phyloP scores from a whole-genome alignment of 768 basidiomycete genomes.

The Zangia roseola region DNA sequence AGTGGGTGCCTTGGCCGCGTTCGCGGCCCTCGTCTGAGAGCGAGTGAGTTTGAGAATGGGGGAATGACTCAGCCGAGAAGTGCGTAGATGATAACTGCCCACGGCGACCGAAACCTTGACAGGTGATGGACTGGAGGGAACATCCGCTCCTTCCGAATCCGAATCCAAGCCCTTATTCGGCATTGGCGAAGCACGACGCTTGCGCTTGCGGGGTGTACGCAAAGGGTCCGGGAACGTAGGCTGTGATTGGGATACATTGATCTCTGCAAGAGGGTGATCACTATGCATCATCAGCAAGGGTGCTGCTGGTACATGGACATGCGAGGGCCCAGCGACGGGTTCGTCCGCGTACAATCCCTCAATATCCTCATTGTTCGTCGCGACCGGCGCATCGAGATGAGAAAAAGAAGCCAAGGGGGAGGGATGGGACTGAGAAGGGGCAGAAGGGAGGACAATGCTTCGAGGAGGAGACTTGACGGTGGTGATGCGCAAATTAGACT shows the following conservation, averaged over 20 bases:
- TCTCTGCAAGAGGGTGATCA: constrained; percentile 13
- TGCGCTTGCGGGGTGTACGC: constrained; percentile 33
- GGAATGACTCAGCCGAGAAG: not conserved
- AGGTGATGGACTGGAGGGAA: constrained; percentile 31
- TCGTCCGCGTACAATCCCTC: constrained; percentile 36
- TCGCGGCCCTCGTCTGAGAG: constrained; percentile 14
- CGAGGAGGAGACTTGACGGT: constrained; percentile 19
- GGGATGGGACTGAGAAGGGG: constrained; percentile 13
- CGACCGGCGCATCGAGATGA: constrained; percentile 35
- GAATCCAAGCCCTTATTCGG: not conserved
- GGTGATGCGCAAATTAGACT: constrained; percentile 9
- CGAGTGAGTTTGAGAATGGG: constrained; percentile 8
- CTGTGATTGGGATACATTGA: constrained; percentile 10
- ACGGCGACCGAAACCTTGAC: constrained; percentile 24
- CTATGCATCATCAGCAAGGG: constrained; percentile 25
- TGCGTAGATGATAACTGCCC: constrained; percentile 1
- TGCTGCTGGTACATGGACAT: constrained; percentile 12
- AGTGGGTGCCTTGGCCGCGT: not conserved
- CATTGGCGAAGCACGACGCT: constrained; percentile 8
- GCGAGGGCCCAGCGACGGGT: constrained; percentile 29
- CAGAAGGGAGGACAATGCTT: constrained; percentile 16
- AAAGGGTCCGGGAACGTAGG: constrained; percentile 23
- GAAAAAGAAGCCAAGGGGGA: constrained; percentile 28
- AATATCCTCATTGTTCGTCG: constrained; percentile 33
- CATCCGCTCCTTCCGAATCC: constrained; percentile 9